phyloP scores from a whole-genome alignment of 2,329 filamentous ascomycete species.

The Trichoderma harzianum region DNA sequence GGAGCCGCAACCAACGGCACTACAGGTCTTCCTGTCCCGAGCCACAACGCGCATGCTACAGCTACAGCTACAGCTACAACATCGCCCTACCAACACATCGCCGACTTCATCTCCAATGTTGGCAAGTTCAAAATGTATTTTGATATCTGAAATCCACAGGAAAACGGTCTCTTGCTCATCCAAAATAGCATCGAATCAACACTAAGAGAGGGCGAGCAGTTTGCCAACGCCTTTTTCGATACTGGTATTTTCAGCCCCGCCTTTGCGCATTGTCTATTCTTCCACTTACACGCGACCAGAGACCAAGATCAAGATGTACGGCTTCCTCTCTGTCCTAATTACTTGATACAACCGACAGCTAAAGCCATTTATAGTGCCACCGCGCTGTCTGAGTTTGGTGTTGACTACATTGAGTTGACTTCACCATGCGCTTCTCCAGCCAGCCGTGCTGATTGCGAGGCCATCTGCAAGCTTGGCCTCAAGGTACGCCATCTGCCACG shows the following conservation, averaged over 20 bases:
- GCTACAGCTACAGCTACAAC: not conserved
- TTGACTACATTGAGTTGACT: constrained; percentile 63
- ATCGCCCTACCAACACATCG: not conserved
- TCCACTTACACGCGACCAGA: constrained; percentile 13
- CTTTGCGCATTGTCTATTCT: not conserved
- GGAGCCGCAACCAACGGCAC: not conserved
- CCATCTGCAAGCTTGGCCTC: constrained; percentile 90
- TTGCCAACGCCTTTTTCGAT: constrained; percentile 67
- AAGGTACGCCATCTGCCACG: constrained; percentile 34
- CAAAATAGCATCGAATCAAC: constrained; percentile 12
- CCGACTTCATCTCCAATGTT: not conserved
- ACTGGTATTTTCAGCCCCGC: constrained; percentile 40
- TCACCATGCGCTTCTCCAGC: constrained; percentile 73
- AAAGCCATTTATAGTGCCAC: constrained; percentile 18
- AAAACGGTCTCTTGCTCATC: not conserved
- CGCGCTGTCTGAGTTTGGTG: constrained; percentile 53
- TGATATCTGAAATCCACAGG: not conserved
- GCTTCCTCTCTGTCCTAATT: not conserved
- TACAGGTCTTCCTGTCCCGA: not conserved
- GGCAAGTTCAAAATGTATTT: not conserved
- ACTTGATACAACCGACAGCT: not conserved
- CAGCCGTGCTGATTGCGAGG: constrained; percentile 83
- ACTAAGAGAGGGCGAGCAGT: constrained; percentile 28
- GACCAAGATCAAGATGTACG: constrained; percentile 27
- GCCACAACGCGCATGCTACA: not conserved